phyloP scores from a whole-genome alignment of 305 asterid genomes.

The Fraxinus sp. region DNA sequence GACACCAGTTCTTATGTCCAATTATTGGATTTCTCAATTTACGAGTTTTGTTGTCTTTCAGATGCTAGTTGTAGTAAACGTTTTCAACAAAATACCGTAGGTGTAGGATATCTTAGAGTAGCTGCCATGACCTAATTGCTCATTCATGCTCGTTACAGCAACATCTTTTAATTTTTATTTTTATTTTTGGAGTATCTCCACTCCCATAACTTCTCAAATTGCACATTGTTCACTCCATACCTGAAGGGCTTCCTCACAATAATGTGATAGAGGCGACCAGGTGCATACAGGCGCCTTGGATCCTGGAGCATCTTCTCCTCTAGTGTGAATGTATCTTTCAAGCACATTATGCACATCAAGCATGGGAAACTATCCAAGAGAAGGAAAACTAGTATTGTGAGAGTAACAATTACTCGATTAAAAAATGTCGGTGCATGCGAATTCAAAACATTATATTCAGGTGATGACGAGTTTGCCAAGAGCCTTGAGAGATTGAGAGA shows the following conservation, averaged over 20 bases:
- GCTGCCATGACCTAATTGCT: neutral
- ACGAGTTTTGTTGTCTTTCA: neutral
- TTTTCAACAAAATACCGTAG: neutral
- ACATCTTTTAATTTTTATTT: neutral
- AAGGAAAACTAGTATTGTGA: conserved; percentile 12
- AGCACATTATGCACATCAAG: conserved; percentile 88
- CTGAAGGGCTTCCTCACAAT: conserved; percentile 90
- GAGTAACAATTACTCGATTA: neutral
- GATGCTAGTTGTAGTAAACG: neutral
- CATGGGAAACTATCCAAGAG: conserved; percentile 78
- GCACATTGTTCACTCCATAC: conserved; percentile 32
- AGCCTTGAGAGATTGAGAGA: neutral
- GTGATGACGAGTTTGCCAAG: neutral
- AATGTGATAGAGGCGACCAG: conserved; percentile 99
- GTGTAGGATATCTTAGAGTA: neutral
- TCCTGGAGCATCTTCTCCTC: conserved; percentile 94
- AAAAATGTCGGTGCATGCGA: neutral
- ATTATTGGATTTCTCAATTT: neutral
- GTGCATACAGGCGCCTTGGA: conserved; percentile 94
- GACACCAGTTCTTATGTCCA: neutral
- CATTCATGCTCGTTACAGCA: neutral
- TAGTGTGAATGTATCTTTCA: conserved; percentile 91
- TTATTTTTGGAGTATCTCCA: neutral
- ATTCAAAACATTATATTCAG: neutral
- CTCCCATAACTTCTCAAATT: neutral